phyloP scores from a whole-genome alignment of 2,329 filamentous ascomycete species.

The Cladosporium sp. region DNA sequence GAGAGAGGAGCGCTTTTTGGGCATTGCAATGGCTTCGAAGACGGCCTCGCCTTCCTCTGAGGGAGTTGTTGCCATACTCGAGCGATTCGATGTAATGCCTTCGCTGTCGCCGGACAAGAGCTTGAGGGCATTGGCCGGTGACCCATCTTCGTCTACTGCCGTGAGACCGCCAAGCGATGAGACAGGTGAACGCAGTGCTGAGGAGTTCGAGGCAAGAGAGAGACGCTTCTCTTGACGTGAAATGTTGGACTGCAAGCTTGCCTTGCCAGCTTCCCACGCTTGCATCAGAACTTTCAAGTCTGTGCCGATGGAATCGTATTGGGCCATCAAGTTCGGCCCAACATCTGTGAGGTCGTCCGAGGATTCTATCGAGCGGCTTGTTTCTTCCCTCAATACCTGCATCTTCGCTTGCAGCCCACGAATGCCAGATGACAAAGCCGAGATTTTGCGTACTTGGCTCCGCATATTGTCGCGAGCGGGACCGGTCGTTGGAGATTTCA shows the following conservation, averaged over 20 bases:
- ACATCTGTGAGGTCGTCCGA: conserved; percentile 60
- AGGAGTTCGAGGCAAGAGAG: conserved; percentile 44
- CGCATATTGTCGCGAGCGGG: conserved; percentile 81
- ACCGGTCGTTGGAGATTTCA: conserved; percentile 55
- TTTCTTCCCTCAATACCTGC: conserved; percentile 86
- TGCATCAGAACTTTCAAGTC: conserved; percentile 64
- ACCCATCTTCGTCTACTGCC: conserved; percentile 51
- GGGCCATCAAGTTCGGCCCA: conserved; percentile 72
- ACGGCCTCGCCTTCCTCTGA: conserved; percentile 50
- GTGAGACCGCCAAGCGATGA: conserved; percentile 61
- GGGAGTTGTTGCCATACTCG: conserved; percentile 49
- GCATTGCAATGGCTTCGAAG: conserved; percentile 84
- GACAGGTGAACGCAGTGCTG: conserved; percentile 44
- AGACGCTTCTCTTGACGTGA: conserved; percentile 67
- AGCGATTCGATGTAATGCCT: conserved; percentile 36
- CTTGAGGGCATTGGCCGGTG: conserved; percentile 66
- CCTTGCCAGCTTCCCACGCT: conserved; percentile 61
- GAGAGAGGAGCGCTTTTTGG: conserved; percentile 60
- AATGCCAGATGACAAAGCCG: conserved; percentile 83
- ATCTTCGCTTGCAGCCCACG: conserved; percentile 91
- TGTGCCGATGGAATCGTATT: conserved; percentile 91
- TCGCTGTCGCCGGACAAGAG: conserved; percentile 80
- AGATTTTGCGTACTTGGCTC: conserved; percentile 81
- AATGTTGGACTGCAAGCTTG: conserved; percentile 75
- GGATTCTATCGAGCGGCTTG: conserved; percentile 71